Percentiles rank a stretch among this genome's conserved stretches.
phyloP scores from a whole-genome alignment of 352 stramenopile genomes.

The Phytopythium delawarense region DNA sequence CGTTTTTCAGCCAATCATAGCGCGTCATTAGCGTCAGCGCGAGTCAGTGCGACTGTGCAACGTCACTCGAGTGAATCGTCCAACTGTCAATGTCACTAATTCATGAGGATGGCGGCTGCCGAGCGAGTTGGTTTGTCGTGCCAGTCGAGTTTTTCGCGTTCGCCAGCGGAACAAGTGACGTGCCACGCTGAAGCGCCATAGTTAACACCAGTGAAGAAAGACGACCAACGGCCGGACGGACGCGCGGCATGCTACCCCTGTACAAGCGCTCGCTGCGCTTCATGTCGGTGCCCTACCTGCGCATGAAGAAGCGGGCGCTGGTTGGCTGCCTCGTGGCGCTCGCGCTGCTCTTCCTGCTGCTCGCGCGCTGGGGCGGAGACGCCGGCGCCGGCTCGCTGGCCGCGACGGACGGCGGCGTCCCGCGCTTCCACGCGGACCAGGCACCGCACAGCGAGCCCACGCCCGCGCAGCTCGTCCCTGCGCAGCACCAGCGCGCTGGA shows the following conservation, averaged over 20 bases:
- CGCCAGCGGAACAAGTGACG: constrained; percentile 3
- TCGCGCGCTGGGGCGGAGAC: constrained; percentile 18
- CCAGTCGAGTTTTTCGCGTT: neutral
- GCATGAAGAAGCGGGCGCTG: constrained; percentile 50
- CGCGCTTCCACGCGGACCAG: constrained; percentile 12
- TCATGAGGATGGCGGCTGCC: neutral
- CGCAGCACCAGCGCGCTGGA: neutral
- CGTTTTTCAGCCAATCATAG: constrained; percentile 6
- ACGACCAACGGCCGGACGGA: neutral
- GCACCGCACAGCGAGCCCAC: constrained; percentile 2
- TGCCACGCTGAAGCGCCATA: neutral
- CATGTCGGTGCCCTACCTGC: constrained; percentile 48
- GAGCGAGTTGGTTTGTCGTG: neutral
- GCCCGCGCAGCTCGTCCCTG: constrained; percentile 4
- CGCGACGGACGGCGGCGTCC: constrained; percentile 8
- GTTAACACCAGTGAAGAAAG: neutral
- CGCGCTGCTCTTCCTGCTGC: constrained; percentile 56
- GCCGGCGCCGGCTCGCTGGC: neutral
- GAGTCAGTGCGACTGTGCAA: neutral
- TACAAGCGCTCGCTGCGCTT: constrained; percentile 68
- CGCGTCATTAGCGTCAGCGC: neutral
- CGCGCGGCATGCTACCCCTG: constrained; percentile 37
- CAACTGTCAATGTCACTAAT: neutral
- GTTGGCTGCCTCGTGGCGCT: constrained; percentile 30
- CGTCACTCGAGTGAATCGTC: neutral